Evolutionary conservation across 78 protist genomes (phyloP), one percentile per base, ranked within the genome.

Genomic region (Dictyostelium capitatum): DNA sequence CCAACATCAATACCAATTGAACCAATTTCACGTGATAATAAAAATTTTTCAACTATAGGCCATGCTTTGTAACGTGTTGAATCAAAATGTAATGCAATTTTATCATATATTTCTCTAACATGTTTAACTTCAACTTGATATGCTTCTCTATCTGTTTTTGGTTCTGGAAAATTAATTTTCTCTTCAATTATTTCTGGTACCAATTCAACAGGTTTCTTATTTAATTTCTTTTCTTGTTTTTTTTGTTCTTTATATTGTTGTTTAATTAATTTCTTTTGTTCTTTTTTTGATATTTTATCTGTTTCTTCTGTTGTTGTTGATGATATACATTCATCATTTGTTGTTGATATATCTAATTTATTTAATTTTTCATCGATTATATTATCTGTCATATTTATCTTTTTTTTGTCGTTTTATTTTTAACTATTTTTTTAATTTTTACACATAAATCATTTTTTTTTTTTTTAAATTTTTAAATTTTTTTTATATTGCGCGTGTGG

Each of bases 61-160:
- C 96, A 95, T 54, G 91, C 89, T 32, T 95, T 95, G 51, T 78
- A 79, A 46, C 96, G 37, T 89, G 96, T 95, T 7, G 41, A 56
- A 74, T 81, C 85, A 43, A 95, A 95, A 73, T 95, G 96, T 43
- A 83, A 54, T 48, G 96, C 92, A 6, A 95, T 95, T 4, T 51
- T 87, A 41, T 95, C 84, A 46, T 95, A 95, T 1, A 95, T 90
- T 28, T 95, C 50, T 43, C 82, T 79, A 10, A 95, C 96, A 92
- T 95, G 89, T 51, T 93, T 57, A 25, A 37, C 17, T 51, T 95
- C 96, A 17, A 95, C 43, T 17, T 53, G 46, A 77, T 87, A 87
- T 62, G 92, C 92, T n/a, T 87, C 92, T 30, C 41, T 32, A 87
- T 87, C 92, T n/a, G 82, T 41, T 50, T 75, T 74, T 23, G 92